Percentiles rank a stretch among this genome's conserved stretches.
Conservation (phyloP, 1,139 yeast genomes). For the Komagataea norvegica region DNA sequence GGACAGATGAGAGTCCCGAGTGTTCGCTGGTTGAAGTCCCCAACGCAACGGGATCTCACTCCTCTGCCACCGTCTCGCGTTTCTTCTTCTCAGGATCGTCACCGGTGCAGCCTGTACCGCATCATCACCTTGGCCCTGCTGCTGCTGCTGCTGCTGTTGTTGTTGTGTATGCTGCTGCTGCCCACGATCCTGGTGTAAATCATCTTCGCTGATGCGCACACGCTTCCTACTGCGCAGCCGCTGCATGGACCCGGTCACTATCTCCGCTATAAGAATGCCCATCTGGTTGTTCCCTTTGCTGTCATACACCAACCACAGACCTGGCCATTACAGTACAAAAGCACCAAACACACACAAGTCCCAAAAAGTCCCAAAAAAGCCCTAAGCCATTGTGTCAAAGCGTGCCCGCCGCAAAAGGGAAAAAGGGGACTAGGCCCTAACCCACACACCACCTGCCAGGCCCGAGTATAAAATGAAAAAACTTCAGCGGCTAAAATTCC, state of each 20-base stretch:
- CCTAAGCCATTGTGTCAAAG: too few relatives aligned
- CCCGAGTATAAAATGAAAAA: background rate
- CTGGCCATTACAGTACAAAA: too few relatives aligned
- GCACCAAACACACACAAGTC: too few relatives aligned
- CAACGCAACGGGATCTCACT: conserved; percentile 1
- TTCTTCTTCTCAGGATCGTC: conserved; percentile 4
- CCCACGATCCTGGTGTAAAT: background rate
- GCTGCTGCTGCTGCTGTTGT: background rate
- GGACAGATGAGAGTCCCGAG: too few relatives aligned
- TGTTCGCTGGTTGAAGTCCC: too few relatives aligned
- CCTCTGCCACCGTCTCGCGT: conserved; percentile 11
- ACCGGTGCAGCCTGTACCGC: background rate
- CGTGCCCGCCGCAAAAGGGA: too few relatives aligned
- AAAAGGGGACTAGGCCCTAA: too few relatives aligned
- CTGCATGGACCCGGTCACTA: background rate
- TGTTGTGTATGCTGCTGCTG: background rate
- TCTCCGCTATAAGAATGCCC: conserved; percentile 9
- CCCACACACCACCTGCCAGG: too few relatives aligned
- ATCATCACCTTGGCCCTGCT: background rate
- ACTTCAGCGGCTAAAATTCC: conserved; percentile 2
- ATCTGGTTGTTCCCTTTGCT: too few relatives aligned
- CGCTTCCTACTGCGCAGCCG: conserved; percentile 2
- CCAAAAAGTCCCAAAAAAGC: too few relatives aligned
- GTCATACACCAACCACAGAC: too few relatives aligned
- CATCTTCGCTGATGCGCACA: conserved; percentile 6